A percentile compares a stretch with the other conserved stretches of the same genome.
Conservation (phyloP, 2,329 filamentous ascomycete species). For the Plenodomus tracheiphilus region DNA sequence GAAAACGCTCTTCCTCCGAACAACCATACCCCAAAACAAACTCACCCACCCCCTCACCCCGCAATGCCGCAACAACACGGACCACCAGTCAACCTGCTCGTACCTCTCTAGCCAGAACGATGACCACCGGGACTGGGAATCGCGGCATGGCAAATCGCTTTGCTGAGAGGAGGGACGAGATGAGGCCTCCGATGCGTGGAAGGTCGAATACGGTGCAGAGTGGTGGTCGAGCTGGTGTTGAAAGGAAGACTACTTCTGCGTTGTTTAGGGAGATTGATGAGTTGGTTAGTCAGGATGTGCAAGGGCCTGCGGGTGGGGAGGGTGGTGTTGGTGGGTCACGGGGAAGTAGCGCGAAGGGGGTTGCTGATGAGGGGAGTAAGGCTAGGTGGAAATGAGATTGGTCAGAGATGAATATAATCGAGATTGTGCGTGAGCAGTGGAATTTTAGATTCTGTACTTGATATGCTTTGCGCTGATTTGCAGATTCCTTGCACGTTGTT, state of each 20-base stretch:
- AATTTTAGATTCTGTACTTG: too few species aligned
- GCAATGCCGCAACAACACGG: conserved; percentile 5
- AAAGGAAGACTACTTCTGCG: conserved; percentile 29
- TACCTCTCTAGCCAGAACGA: conserved; percentile 22
- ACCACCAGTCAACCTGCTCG: conserved; percentile 8
- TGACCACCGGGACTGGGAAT: conserved; percentile 21
- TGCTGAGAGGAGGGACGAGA: conserved; percentile 1
- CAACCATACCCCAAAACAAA: background rate
- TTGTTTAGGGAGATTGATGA: conserved; percentile 35
- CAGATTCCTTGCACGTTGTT: too few species aligned
- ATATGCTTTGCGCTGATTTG: too few species aligned
- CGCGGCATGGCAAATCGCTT: conserved; percentile 16
- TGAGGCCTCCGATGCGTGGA: background rate
- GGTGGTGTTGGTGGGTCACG: background rate
- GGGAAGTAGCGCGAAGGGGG: background rate
- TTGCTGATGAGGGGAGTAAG: background rate
- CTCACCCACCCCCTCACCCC: conserved; percentile 7
- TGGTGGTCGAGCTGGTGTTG: background rate
- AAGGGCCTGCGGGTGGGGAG: background rate
- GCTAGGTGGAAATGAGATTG: background rate
- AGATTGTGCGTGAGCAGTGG: too few species aligned
- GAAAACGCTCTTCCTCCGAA: conserved; percentile 9
- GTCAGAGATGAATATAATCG: background rate
- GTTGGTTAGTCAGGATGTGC: conserved; percentile 18
- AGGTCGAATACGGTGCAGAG: background rate